These are phyloP conservation scores for Bryum argenteum DNA, from an alignment of 225 moss, liverwort and hornwort genomes.

Conservation along the genomic window DNA sequence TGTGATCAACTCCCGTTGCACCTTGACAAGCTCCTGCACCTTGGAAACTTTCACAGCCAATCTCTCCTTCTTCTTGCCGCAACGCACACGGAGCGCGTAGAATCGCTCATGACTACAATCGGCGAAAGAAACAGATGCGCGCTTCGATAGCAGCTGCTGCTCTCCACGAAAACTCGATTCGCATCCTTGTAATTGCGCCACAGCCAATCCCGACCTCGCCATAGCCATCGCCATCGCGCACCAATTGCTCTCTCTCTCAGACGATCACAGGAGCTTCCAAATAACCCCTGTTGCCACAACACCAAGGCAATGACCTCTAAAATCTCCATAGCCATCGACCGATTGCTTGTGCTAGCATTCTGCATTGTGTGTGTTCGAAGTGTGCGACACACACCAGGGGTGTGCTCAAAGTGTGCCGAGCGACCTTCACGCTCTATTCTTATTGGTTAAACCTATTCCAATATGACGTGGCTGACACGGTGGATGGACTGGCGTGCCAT, in stretches of 20 bases:
- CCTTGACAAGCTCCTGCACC: constrained; percentile 49
- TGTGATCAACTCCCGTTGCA: constrained; percentile 40
- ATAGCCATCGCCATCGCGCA: constrained; percentile 28
- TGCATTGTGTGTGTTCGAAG: not conserved
- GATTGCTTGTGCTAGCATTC: not conserved
- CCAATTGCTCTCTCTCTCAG: not conserved
- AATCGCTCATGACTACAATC: constrained; percentile 54
- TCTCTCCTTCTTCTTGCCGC: constrained; percentile 56
- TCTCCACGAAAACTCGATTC: constrained; percentile 9
- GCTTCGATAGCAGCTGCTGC: not conserved
- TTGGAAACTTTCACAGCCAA: constrained; percentile 39
- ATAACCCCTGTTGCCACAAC: too few relatives aligned
- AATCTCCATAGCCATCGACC: not conserved
- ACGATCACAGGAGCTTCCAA: not conserved
- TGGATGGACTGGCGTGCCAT: not conserved
- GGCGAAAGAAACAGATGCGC: not conserved
- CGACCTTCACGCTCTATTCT: not conserved
- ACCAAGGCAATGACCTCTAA: not conserved
- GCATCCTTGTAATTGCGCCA: constrained; percentile 5
- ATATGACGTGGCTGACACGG: not conserved
- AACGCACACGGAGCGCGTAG: constrained; percentile 45
- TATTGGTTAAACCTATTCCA: not conserved
- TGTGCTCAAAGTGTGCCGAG: not conserved
- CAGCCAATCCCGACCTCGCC: constrained; percentile 17
- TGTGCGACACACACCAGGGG: not conserved